A percentile compares a stretch with the other conserved stretches of the same genome.
Evolutionary conservation across 805 yeast species (phyloP).

Genomic region (Wickerhamiella azyma): DNA sequence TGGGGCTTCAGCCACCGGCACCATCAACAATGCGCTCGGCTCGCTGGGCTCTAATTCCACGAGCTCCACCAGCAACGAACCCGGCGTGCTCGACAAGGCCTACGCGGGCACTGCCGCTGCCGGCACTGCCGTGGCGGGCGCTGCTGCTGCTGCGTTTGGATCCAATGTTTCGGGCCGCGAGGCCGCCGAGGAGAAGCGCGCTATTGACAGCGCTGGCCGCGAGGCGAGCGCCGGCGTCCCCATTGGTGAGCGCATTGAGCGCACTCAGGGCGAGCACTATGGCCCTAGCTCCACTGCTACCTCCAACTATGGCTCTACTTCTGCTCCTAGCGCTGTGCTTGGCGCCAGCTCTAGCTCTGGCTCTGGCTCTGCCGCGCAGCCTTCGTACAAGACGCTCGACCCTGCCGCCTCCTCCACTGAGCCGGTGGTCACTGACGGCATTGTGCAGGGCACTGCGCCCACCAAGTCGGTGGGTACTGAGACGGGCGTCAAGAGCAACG

Average conservation of each 20-base stretch:
- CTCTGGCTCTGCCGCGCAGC: no score
- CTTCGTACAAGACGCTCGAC: slow-evolving; percentile 4
- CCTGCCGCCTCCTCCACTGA: slow-evolving; percentile 1
- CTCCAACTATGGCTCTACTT: neutral
- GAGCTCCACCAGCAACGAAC: neutral
- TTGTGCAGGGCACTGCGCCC: neutral
- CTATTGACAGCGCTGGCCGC: neutral
- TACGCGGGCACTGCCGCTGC: slow-evolving; percentile 2
- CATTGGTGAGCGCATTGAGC: no score
- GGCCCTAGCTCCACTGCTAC: neutral
- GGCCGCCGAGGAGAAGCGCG: neutral
- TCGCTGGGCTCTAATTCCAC: neutral
- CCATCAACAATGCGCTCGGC: slow-evolving; percentile 1
- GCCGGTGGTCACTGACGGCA: slow-evolving; percentile 5
- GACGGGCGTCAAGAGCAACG: neutral
- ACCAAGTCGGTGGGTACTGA: slow-evolving; percentile 3
- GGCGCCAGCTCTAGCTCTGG: no score
- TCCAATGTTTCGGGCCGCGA: neutral
- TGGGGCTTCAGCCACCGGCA: slow-evolving; percentile 1
- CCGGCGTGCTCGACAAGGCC: neutral
- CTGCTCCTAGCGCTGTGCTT: neutral
- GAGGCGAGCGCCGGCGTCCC: neutral
- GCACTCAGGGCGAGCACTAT: no score
- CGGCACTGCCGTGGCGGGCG: slow-evolving; percentile 1
- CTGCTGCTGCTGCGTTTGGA: neutral